A percentile compares a stretch with the other conserved stretches of the same genome.
phyloP scores from a whole-genome alignment of 495 filamentous ascomycete genomes.

The Aeminium ludgeri region DNA sequence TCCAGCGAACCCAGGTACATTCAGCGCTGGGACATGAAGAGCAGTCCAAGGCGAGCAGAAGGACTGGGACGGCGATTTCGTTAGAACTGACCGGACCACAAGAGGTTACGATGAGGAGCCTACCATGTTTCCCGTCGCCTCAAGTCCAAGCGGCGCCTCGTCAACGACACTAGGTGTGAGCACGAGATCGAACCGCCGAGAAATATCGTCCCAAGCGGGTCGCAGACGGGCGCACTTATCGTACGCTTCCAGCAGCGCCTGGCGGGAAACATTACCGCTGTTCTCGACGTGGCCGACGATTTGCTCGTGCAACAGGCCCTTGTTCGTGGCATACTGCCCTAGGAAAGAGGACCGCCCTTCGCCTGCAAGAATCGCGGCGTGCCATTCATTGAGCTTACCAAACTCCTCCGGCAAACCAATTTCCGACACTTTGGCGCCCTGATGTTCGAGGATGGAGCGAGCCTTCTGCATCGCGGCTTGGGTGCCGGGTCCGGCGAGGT shows the following conservation, averaged over 20 bases:
- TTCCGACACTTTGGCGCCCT: constrained; percentile 32
- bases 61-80: neutral
- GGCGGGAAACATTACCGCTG: constrained; percentile 20
- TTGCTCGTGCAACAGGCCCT: constrained; percentile 24
- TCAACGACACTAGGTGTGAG: constrained; percentile 33
- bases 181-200: constrained; percentile 29
- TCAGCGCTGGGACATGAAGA: constrained; percentile 33
- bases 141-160: constrained; percentile 32
- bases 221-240: constrained; percentile 31
- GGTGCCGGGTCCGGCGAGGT: constrained; percentile 31
- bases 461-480: constrained; percentile 28
- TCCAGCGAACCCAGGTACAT: constrained; percentile 34
- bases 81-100: neutral
- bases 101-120: constrained; percentile 23
- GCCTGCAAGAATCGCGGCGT: constrained; percentile 24
- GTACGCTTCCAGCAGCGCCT: constrained; percentile 28
- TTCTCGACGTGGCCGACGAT: constrained; percentile 32
- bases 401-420: constrained; percentile 32
- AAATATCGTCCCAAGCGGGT: constrained; percentile 31
- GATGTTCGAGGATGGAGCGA: constrained; percentile 23
- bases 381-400: constrained; percentile 26
- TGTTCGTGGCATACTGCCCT: constrained; percentile 27
- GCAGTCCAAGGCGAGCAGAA: constrained; percentile 19
- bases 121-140: constrained; percentile 30
- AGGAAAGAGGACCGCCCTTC: constrained; percentile 32